phyloP scores from a whole-genome alignment of 169 alveolate species.

The Cryptosporidium andersoni region DNA sequence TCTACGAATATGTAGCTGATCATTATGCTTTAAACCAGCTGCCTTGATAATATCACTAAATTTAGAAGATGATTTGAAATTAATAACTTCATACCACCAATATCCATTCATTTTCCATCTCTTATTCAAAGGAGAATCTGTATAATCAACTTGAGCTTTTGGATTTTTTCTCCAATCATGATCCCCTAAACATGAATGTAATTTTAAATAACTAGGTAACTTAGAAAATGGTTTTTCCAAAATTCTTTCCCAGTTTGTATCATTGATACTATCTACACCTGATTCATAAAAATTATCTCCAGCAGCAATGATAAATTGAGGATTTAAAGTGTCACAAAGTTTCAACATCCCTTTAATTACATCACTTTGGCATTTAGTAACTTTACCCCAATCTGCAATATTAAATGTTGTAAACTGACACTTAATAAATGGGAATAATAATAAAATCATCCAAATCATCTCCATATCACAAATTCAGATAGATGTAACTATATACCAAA shows the following conservation, averaged over 20 bases:
- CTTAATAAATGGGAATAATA: background rate
- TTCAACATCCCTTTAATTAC: conserved; percentile 13
- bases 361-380: conserved; percentile 8
- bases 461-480: too few relatives aligned
- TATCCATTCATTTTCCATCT: conserved; percentile 65
- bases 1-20: background rate
- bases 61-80: background rate
- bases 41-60: background rate
- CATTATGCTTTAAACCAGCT: background rate
- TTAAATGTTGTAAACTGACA: conserved; percentile 50
- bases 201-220: conserved; percentile 1
- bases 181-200: conserved; percentile 65
- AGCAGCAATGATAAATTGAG: conserved; percentile 31
- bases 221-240: conserved; percentile 39
- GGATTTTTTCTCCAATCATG: conserved; percentile 65
- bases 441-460: too few relatives aligned
- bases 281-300: conserved; percentile 60
- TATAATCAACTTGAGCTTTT: conserved; percentile 30
- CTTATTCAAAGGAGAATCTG: conserved; percentile 9
- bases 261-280: conserved; percentile 44
- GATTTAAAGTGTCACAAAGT: conserved; percentile 7
- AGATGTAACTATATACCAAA: too few relatives aligned
- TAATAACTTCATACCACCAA: conserved; percentile 61
- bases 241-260: conserved; percentile 14
- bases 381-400: conserved; percentile 68